Evolutionary conservation across 768 basidiomycete species (phyloP).

Genomic region (Suillus decipiens): DNA sequence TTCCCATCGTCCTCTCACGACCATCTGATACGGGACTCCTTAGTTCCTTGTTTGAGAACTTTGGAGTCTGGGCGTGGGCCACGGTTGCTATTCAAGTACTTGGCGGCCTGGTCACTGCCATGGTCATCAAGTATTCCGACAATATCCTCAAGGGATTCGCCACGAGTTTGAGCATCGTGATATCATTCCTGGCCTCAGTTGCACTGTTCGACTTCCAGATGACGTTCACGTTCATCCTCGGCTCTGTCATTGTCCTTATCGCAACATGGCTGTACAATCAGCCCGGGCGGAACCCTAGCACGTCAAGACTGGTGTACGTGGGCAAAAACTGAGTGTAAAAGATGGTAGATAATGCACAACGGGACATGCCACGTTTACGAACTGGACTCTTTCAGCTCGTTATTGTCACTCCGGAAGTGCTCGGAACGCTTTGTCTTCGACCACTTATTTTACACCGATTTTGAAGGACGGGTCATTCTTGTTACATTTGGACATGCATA

Average conservation of each 20-base stretch:
- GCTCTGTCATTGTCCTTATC: slow-evolving; percentile 78
- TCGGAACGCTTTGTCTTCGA: slow-evolving; percentile 22
- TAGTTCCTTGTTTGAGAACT: slow-evolving; percentile 73
- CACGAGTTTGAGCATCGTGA: slow-evolving; percentile 89
- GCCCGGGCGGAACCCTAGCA: slow-evolving; percentile 40
- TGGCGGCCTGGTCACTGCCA: slow-evolving; percentile 89
- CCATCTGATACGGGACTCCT: slow-evolving; percentile 41
- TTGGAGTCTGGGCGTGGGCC: slow-evolving; percentile 90
- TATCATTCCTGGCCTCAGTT: slow-evolving; percentile 92
- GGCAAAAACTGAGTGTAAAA: slow-evolving; percentile 21
- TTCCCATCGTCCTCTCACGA: slow-evolving; percentile 69
- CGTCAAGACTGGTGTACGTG: slow-evolving; percentile 30
- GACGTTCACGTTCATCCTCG: slow-evolving; percentile 82
- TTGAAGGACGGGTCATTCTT: slow-evolving; percentile 22
- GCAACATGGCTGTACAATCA: slow-evolving; percentile 95
- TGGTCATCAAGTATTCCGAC: slow-evolving; percentile 94
- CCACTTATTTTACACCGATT: slow-evolving; percentile 18
- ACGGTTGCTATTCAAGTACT: slow-evolving; percentile 87
- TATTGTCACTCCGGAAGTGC: not conserved
- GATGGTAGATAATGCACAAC: not conserved
- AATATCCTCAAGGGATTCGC: slow-evolving; percentile 95
- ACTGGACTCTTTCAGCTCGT: slow-evolving; percentile 3
- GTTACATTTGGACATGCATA: slow-evolving; percentile 30
- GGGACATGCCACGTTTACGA: slow-evolving; percentile 5
- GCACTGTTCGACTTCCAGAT: slow-evolving; percentile 88